phyloP scores from a whole-genome alignment of 192 early-diverging fungal genomes.

The Chytriomyces hyalinus region DNA sequence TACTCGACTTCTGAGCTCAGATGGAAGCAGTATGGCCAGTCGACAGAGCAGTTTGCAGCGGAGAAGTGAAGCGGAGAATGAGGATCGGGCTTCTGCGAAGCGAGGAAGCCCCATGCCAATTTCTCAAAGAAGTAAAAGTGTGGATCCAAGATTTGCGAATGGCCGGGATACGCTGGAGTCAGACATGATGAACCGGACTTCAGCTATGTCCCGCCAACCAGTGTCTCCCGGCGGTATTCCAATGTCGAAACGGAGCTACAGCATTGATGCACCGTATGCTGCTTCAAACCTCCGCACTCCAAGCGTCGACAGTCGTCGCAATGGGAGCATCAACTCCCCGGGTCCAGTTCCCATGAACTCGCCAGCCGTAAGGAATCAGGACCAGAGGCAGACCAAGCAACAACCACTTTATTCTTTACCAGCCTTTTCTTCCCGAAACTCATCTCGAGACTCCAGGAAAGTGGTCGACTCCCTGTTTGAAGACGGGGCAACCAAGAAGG shows the following conservation, averaged over 20 bases:
- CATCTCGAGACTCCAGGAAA: constrained; percentile 1
- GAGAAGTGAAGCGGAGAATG: not conserved
- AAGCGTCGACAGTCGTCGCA: not conserved
- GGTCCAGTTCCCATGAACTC: not conserved
- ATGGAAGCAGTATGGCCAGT: constrained; percentile 25
- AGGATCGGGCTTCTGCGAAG: not conserved
- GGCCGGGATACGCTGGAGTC: not conserved
- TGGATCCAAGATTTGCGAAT: constrained; percentile 18
- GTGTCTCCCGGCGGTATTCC: not conserved
- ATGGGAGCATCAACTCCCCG: not conserved
- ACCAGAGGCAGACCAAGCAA: not conserved
- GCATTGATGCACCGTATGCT: not conserved
- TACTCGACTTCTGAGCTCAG: not conserved
- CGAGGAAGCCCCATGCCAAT: not conserved
- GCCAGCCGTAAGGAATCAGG: not conserved
- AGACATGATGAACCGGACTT: not conserved
- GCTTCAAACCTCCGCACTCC: not conserved
- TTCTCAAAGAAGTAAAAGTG: constrained; percentile 11
- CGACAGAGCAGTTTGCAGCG: constrained; percentile 1
- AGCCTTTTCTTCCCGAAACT: not conserved
- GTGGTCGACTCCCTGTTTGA: constrained; percentile 5
- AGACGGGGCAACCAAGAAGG: not conserved
- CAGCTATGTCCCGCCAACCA: not conserved
- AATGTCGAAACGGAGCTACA: not conserved
- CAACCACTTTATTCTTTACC: not conserved